Base-by-base conservation (phyloP, 129 eudicot species). In the Artemisia argyi region DNA sequence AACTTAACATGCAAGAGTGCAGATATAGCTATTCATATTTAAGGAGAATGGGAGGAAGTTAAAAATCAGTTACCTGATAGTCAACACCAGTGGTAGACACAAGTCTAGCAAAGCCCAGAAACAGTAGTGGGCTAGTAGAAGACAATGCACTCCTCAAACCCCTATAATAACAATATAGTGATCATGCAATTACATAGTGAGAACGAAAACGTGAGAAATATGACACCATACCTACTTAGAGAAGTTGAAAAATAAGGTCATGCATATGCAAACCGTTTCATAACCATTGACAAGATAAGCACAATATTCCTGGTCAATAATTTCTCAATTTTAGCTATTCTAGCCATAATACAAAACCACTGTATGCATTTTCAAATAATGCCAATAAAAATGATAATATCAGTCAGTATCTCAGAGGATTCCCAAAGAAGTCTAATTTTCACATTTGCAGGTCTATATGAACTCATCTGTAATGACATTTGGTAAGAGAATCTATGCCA, bases 21-120 rank as follows among this genome's bases (percentile, higher is more conserved):
- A 6, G 11, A 39, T 39, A 39, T 39, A 7, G 46, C 17, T 51
- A 51, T 51, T 11, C 55, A 50, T 11, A 10, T 50, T 12, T 0
- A 61, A 26, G 14, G 14, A 61, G 14, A 35, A 35, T 35, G 42
- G 42, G 42, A 35, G 42, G 8, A 35, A 35, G 42, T 35, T 35
- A 35, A 53, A 17, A 20, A 69, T 63, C 44, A 76, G 20, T 74
- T 52, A 94, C 99, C 93, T 94, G 99, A 86, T 94, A 94, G 76
- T 94, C 87, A 17, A 88, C 94, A 65, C 99, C 87, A 69, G 89
- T 22, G 16, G 97, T 94, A 65, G 64, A 82, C 61, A 88, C 66
- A 73, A 94, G 89, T 64, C 98, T 91, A 83, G 89, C 96, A 66
- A 94, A 84, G 39, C 99, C 99, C 20, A 94, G 76, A 61, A 90